These are phyloP conservation scores for Penicillium brasilianum DNA, from an alignment of 2,329 filamentous ascomycete species.

Conservation along the genomic window DNA sequence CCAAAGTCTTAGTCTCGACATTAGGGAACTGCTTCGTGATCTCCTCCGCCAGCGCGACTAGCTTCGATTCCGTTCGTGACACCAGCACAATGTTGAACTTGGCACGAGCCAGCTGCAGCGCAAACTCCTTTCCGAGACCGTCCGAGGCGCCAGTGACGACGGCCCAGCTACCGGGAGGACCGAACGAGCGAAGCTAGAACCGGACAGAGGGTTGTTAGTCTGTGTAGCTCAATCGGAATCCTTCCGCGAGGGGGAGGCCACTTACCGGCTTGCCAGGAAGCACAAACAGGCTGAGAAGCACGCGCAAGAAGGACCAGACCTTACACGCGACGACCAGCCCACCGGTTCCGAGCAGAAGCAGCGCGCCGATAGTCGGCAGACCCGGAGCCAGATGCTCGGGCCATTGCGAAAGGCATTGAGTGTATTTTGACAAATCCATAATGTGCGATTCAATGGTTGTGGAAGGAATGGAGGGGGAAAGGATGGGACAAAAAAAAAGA, in stretches of 20 bases:
- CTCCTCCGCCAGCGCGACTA: slow-evolving; percentile 75
- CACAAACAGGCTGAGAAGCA: slow-evolving; percentile 71
- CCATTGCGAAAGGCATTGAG: slow-evolving; percentile 41
- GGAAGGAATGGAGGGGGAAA: slow-evolving; percentile 2
- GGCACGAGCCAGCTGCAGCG: slow-evolving; percentile 83
- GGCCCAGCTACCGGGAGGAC: slow-evolving; percentile 89
- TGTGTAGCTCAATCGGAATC: slow-evolving; percentile 6
- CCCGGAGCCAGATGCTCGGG: slow-evolving; percentile 42
- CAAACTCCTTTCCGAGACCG: slow-evolving; percentile 95
- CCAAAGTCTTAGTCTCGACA: slow-evolving; percentile 75
- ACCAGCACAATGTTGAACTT: slow-evolving; percentile 95
- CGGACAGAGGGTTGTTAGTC: slow-evolving; percentile 8
- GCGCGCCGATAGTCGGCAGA: slow-evolving; percentile 43
- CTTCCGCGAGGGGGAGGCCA: slow-evolving; percentile 1
- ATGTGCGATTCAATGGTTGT: slow-evolving; percentile 8
- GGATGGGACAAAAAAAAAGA: slow-evolving; percentile 21
- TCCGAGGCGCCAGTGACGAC: slow-evolving; percentile 95
- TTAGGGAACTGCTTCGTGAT: slow-evolving; percentile 70
- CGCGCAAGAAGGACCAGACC: slow-evolving; percentile 62
- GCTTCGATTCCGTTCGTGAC: slow-evolving; percentile 92
- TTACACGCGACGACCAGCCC: slow-evolving; percentile 63
- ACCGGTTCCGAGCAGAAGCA: slow-evolving; percentile 55
- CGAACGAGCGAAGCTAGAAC: slow-evolving; percentile 85
- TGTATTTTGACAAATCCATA: slow-evolving; percentile 44
- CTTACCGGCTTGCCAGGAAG: slow-evolving; percentile 59